phyloP scores from a whole-genome alignment of 1,139 yeast genomes.

The Candida sanyaensis region DNA sequence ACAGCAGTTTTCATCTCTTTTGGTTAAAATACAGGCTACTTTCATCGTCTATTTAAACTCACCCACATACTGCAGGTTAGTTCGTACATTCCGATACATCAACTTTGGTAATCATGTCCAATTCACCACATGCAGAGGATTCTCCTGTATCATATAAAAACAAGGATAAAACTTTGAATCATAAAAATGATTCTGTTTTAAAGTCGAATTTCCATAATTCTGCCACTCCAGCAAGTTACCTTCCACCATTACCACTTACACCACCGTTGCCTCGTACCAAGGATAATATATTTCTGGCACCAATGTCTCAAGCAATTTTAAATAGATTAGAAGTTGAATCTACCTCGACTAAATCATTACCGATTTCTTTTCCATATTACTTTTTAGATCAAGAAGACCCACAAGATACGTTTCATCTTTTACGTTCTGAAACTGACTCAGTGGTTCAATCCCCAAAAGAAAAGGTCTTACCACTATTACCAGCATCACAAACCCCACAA shows the following conservation, averaged over 20 bases:
- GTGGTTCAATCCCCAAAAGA: background rate
- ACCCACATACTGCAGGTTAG: background rate
- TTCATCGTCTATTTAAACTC: background rate
- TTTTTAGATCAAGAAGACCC: constrained; percentile 22
- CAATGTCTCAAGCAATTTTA: constrained; percentile 15
- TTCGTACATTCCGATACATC: background rate
- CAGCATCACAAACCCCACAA: background rate
- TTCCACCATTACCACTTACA: constrained; percentile 4
- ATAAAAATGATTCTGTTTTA: background rate
- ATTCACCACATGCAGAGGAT: background rate
- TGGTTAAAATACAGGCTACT: background rate
- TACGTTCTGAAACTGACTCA: constrained; percentile 12
- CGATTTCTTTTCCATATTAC: constrained; percentile 37
- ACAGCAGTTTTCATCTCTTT: background rate
- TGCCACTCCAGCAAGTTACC: background rate
- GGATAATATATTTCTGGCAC: background rate
- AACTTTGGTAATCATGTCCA: background rate
- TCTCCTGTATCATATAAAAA: background rate
- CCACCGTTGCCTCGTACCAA: background rate
- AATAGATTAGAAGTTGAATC: constrained; percentile 33
- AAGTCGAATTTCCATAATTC: background rate
- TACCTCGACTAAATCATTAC: constrained; percentile 31
- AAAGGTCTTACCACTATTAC: constrained; percentile 1
- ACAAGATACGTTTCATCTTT: constrained; percentile 33
- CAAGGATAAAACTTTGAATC: background rate